Conservation (phyloP, 2,329 filamentous ascomycete genomes). For the Xylariales sp. region DNA sequence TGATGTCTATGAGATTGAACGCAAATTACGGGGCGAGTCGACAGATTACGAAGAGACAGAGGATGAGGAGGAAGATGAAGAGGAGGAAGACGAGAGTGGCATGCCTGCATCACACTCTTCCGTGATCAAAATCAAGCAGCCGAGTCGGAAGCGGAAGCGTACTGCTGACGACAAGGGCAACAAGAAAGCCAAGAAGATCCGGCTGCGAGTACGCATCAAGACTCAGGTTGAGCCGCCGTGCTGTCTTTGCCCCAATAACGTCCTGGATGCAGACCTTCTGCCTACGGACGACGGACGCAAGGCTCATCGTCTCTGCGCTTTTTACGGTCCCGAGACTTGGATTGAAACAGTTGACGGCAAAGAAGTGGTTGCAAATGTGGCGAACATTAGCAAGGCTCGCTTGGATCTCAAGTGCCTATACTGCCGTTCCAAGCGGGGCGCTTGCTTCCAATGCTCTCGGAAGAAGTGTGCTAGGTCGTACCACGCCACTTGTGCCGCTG, state of each 20-base stretch:
- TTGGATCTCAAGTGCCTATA: conserved; percentile 91
- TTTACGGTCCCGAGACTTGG: conserved; percentile 89
- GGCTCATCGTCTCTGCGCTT: conserved; percentile 82
- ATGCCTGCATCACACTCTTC: conserved; percentile 54
- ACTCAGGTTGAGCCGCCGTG: conserved; percentile 73
- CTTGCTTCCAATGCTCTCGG: conserved; percentile 92
- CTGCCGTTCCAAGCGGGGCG: conserved; percentile 90
- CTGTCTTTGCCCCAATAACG: conserved; percentile 86
- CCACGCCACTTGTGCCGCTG: conserved; percentile 89
- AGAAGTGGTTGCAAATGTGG: conserved; percentile 73
- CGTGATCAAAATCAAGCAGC: conserved; percentile 58
- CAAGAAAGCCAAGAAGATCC: conserved; percentile 70
- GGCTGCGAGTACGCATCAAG: conserved; percentile 69
- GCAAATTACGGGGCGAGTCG: conserved; percentile 84
- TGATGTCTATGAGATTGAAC: conserved; percentile 91
- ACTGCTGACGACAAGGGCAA: conserved; percentile 34
- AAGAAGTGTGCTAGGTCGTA: conserved; percentile 93
- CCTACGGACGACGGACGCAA: conserved; percentile 82
- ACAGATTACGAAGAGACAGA: conserved; percentile 79
- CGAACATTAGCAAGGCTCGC: conserved; percentile 79
- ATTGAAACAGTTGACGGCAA: conserved; percentile 67
- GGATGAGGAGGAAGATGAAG: conserved; percentile 63
- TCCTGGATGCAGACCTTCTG: conserved; percentile 75
- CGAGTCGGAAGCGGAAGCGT: conserved; percentile 66
- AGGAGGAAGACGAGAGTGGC: conserved; percentile 59